A percentile compares a stretch with the other conserved stretches of the same genome.
Evolutionary conservation across 495 filamentous ascomycete genomes (phyloP).

Genomic region (Lasiosphaeris hirsuta): DNA sequence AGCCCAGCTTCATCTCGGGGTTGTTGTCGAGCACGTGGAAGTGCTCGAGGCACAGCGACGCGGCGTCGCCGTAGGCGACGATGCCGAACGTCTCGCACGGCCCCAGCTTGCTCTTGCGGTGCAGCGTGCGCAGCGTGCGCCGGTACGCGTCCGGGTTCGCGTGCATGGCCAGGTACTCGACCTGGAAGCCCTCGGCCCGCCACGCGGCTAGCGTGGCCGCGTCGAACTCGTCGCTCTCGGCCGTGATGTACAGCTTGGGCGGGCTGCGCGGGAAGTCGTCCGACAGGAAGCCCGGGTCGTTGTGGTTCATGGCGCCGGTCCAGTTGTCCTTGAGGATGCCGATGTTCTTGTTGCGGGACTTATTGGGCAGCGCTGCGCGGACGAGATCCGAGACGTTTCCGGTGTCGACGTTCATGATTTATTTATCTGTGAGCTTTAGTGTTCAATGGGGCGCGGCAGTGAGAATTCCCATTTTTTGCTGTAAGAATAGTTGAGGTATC

Average conservation of each 20-base stretch:
- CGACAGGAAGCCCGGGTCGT: conserved; percentile 37
- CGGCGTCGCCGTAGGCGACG: conserved; percentile 37
- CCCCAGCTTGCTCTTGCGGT: conserved; percentile 16
- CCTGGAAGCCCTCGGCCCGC: conserved; percentile 65
- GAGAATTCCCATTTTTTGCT: too few species aligned
- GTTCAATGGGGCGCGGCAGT: too few species aligned
- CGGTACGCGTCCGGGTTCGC: conserved; percentile 53
- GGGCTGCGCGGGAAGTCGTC: conserved; percentile 34
- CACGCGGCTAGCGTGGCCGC: conserved; percentile 52
- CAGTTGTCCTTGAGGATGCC: conserved; percentile 32
- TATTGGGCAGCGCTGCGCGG: conserved; percentile 29
- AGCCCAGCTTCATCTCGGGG: conserved; percentile 44
- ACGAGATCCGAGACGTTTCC: conserved; percentile 26
- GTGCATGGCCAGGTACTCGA: conserved; percentile 57
- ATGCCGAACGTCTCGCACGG: conserved; percentile 38
- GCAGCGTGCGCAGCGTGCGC: conserved; percentile 35
- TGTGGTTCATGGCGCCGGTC: conserved; percentile 24
- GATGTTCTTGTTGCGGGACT: conserved; percentile 24
- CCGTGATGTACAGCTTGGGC: conserved; percentile 61
- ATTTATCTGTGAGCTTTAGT: too few species aligned
- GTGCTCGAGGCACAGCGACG: conserved; percentile 33
- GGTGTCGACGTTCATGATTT: conserved; percentile 31
- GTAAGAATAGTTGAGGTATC: too few species aligned
- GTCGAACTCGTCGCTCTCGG: conserved; percentile 62
- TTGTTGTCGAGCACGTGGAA: conserved; percentile 37